Base-by-base conservation (phyloP, 2,329 filamentous ascomycete genomes). In the Fusarium irregulare region DNA sequence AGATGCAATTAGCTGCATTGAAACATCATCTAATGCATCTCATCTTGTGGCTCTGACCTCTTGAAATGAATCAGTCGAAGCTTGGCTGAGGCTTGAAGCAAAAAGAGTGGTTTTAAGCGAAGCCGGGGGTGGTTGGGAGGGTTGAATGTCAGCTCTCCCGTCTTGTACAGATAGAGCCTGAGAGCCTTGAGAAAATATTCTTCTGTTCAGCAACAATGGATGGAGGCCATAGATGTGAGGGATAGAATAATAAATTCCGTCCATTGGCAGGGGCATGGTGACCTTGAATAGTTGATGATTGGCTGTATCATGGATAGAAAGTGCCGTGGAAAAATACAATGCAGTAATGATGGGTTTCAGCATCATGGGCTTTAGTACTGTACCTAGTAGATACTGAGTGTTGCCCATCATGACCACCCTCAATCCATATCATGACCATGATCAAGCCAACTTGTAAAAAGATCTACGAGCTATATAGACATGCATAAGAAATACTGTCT, bases 291-390 rank as follows among this genome's bases (percentile, higher is more conserved):
- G 25, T 48, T 47, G n/a, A 56, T 54, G 49, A 70, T 72, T 71
- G 55, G 56, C 45, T 47, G 32, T 54, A 20, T 58, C 30, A 27
- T 42, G 45, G 27, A 54, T 54, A 54, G 28, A 21, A 20, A 32
- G 56, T 37, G 32, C 13, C 9, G 20, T 41, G 23, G 32, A 41
- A 60, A 57, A 37, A 37, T 37, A 37, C 18, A 37, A 37, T n/a
- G 34, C 34, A 37, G 51, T 59, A 49, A 67, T 72, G 66, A 72
- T 70, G 55, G 55, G 56, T 56, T 64, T 66, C 62, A 67, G 64
- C 56, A 71, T 69, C 48, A 71, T 68, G 68, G 68, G 68, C 32
- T 48, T 21, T 37, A n/a, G 34, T 37, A 37, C 34, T 37, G 10
- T 12, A 37, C 34, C 28, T 28, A 28, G 5, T 28, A 30, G 12